Conservation (phyloP, 2,329 filamentous ascomycete species). For the Paecilomyces formosus region DNA sequence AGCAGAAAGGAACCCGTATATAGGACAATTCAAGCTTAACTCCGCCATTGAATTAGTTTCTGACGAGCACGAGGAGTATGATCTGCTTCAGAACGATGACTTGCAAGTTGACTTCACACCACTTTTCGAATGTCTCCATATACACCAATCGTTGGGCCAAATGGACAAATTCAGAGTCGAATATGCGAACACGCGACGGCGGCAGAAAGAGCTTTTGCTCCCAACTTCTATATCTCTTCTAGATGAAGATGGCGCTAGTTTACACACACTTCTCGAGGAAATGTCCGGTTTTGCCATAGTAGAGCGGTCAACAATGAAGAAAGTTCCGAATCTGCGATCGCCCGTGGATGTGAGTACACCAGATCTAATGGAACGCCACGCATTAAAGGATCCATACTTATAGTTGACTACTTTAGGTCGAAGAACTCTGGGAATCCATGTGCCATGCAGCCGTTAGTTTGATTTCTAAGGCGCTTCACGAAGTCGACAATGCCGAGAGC, state of each 20-base stretch:
- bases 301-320: slow-evolving; percentile 86
- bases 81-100: slow-evolving; percentile 91
- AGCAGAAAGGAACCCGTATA: slow-evolving; percentile 64
- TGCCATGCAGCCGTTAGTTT: slow-evolving; percentile 78
- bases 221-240: slow-evolving; percentile 68
- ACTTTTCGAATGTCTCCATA: slow-evolving; percentile 89
- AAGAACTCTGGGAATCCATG: slow-evolving; percentile 98
- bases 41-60: slow-evolving; percentile 93
- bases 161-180: slow-evolving; percentile 84
- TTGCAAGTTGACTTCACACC: slow-evolving; percentile 91
- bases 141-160: slow-evolving; percentile 88
- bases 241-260: slow-evolving; percentile 72
- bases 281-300: slow-evolving; percentile 96
- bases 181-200: slow-evolving; percentile 82
- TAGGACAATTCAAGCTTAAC: slow-evolving; percentile 83
- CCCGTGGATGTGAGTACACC: slow-evolving; percentile 61
- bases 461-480: slow-evolving; percentile 69
- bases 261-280: slow-evolving; percentile 87
- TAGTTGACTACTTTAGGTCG: slow-evolving; percentile 53
- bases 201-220: slow-evolving; percentile 85
- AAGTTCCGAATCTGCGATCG: slow-evolving; percentile 73
- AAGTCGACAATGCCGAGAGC: slow-evolving; percentile 80
- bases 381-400: slow-evolving; percentile 4
- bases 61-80: slow-evolving; percentile 92
- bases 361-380: not conserved